Evolutionary conservation across 345 rosid species (phyloP).

Genomic region (Populus alba): DNA sequence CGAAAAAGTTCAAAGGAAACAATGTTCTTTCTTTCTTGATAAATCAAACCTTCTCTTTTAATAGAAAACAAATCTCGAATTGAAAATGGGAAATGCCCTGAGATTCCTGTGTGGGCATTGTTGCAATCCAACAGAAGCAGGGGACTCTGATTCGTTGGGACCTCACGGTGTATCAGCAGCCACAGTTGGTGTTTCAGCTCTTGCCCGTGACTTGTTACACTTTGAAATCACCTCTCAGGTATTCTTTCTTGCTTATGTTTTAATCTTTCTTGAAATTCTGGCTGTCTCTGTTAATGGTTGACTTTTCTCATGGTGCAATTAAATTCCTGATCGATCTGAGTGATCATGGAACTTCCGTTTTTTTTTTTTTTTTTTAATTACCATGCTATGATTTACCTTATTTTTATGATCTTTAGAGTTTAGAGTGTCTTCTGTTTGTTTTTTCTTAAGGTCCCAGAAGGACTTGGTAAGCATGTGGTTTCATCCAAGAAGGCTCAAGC

Average conservation of each 20-base stretch:
- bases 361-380: background rate
- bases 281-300: background rate
- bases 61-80: background rate
- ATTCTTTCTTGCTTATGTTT: background rate
- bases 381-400: background rate
- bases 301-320: background rate
- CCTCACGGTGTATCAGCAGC: constrained; percentile 56
- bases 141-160: constrained; percentile 30
- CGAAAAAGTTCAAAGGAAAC: background rate
- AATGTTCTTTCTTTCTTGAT: background rate
- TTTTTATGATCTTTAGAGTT: background rate
- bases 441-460: constrained; percentile 63
- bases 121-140: constrained; percentile 40
- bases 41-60: background rate
- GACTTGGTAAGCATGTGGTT: constrained; percentile 56
- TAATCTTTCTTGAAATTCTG: background rate
- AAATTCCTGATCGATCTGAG: background rate
- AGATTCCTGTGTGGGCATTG: constrained; percentile 47
- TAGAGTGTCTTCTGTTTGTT: background rate
- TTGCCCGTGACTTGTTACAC: constrained; percentile 65
- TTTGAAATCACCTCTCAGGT: constrained; percentile 85
- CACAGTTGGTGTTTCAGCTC: constrained; percentile 69
- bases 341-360: background rate
- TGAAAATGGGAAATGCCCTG: constrained; percentile 30
- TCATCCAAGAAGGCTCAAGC: constrained; percentile 90